Percentiles rank a stretch among this genome's conserved stretches.
phyloP scores from a whole-genome alignment of 768 basidiomycete genomes.

The Boletus speciosus region DNA sequence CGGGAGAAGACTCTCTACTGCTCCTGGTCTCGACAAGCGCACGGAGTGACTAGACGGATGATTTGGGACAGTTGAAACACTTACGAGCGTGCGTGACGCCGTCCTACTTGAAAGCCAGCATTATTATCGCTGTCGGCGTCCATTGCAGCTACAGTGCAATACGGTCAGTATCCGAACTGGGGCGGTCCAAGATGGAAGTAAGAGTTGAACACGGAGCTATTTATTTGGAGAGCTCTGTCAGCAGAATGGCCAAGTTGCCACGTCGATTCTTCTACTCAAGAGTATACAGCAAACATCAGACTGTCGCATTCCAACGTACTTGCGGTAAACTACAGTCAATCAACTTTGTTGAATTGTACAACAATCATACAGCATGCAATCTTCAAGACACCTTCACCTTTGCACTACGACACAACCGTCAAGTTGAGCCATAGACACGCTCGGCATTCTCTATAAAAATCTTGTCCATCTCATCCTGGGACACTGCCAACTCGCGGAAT shows the following conservation, averaged over 20 bases:
- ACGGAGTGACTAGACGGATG: slow-evolving; percentile 1
- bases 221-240: background rate
- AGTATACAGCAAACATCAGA: background rate
- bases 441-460: slow-evolving; percentile 60
- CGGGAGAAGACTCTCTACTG: slow-evolving; percentile 56
- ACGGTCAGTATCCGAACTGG: background rate
- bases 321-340: background rate
- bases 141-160: slow-evolving; percentile 1
- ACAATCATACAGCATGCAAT: background rate
- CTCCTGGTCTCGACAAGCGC: slow-evolving; percentile 37
- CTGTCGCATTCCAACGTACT: background rate
- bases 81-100: slow-evolving; percentile 39
- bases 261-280: slow-evolving; percentile 1
- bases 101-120: slow-evolving; percentile 21
- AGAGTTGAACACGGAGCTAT: background rate
- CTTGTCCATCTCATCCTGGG: slow-evolving; percentile 72
- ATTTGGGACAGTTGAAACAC: slow-evolving; percentile 11
- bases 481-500: slow-evolving; percentile 73
- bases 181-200: background rate
- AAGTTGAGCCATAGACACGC: slow-evolving; percentile 36
- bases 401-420: background rate
- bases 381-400: background rate
- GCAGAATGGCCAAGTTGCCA: slow-evolving; percentile 3
- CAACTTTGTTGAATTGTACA: background rate
- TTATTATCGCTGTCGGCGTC: slow-evolving; percentile 26